A percentile compares a stretch with the other conserved stretches of the same genome.
These are phyloP conservation scores for Auxenochlorella protothecoides DNA, from an alignment of 139 green algal species.

Conservation along the genomic window DNA sequence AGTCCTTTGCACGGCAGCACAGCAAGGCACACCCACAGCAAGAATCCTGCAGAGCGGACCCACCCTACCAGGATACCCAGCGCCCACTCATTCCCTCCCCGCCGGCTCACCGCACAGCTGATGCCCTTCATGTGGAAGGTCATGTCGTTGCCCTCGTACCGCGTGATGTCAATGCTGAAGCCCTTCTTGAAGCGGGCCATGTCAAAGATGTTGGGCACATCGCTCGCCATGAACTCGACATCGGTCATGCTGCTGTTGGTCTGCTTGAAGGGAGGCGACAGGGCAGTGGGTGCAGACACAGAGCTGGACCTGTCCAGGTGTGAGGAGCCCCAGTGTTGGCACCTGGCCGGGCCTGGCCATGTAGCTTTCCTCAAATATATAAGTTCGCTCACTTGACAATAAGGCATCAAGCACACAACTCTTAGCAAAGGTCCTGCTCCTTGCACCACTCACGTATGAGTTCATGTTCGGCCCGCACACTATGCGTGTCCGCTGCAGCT, in stretches of 20 bases:
- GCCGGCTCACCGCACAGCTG: constrained; percentile 16
- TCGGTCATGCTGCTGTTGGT: constrained; percentile 54
- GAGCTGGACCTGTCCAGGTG: too few species aligned
- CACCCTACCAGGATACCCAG: too few species aligned
- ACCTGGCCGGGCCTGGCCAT: not conserved
- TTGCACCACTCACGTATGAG: constrained; percentile 47
- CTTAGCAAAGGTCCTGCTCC: not conserved
- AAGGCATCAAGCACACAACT: not conserved
- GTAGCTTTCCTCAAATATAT: too few species aligned
- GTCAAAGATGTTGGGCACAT: constrained; percentile 68
- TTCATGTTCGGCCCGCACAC: constrained; percentile 61
- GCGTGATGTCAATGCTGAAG: constrained; percentile 41
- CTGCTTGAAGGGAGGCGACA: constrained; percentile 23
- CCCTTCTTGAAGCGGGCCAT: constrained; percentile 52
- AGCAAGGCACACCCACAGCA: too few species aligned
- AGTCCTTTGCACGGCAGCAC: too few species aligned
- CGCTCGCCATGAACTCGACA: constrained; percentile 50
- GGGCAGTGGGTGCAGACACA: not conserved
- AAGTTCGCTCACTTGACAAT: not conserved
- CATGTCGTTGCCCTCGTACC: constrained; percentile 41
- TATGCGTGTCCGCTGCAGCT: constrained; percentile 49
- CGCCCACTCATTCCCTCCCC: too few species aligned
- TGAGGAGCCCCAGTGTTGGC: not conserved
- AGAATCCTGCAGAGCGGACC: too few species aligned
- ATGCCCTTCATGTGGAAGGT: constrained; percentile 90